Conservation (phyloP, 1,284 basidiomycete genomes). For the Sporisorium reilianum region DNA sequence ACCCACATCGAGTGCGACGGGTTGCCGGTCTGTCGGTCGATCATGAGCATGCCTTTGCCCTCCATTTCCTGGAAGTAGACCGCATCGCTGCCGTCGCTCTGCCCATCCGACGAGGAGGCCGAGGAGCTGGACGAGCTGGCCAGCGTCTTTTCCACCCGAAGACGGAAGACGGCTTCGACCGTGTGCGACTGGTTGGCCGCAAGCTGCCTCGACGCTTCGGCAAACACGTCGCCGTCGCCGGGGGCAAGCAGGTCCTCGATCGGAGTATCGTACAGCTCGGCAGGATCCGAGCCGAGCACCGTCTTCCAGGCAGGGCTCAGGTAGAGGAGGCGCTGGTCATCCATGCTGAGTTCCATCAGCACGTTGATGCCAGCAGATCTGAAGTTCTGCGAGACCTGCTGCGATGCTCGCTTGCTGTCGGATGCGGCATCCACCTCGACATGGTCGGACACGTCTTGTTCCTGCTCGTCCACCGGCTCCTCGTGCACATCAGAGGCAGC, state of each 20-base stretch:
- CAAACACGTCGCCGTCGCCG: constrained; percentile 86
- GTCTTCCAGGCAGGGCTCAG: constrained; percentile 93
- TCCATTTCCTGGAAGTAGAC: constrained; percentile 88
- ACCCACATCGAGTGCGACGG: constrained; percentile 99
- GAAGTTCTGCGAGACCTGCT: constrained; percentile 25
- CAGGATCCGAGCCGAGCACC: constrained; percentile 86
- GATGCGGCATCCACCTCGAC: constrained; percentile 8
- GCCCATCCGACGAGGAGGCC: constrained; percentile 45
- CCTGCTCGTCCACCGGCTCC: constrained; percentile 81
- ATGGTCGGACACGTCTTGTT: constrained; percentile 75
- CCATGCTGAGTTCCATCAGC: constrained; percentile 91
- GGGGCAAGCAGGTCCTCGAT: constrained; percentile 86
- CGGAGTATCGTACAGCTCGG: constrained; percentile 81
- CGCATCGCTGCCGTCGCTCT: constrained; percentile 66
- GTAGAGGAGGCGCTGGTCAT: constrained; percentile 88
- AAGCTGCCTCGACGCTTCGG: constrained; percentile 85
- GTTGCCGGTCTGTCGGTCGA: constrained; percentile 84
- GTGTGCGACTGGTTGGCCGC: constrained; percentile 93
- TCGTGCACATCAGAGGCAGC: constrained; percentile 58
- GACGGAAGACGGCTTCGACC: constrained; percentile 88
- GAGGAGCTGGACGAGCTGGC: constrained; percentile 74
- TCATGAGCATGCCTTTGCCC: constrained; percentile 98
- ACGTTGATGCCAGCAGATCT: constrained; percentile 56
- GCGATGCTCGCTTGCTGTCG: constrained; percentile 10
- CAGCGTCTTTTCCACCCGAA: constrained; percentile 74